Evolutionary conservation across 441 rosid species (phyloP).

Genomic region (Eruca vesicaria): DNA sequence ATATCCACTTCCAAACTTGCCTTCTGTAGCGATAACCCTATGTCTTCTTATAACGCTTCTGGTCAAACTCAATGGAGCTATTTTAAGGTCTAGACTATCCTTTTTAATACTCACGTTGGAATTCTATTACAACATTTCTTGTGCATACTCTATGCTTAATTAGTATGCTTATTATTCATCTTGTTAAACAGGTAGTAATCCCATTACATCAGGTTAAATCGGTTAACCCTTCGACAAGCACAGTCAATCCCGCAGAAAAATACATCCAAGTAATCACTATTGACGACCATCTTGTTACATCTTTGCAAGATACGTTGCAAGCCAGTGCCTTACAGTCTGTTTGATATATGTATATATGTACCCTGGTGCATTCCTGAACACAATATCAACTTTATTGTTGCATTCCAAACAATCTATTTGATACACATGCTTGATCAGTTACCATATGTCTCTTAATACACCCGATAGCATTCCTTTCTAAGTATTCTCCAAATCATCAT

Average conservation of each 20-base stretch:
- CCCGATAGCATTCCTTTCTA: constrained; percentile 8
- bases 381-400: background rate
- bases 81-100: no score
- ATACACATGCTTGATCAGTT: background rate
- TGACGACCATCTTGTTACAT: constrained; percentile 63
- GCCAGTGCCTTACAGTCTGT: constrained; percentile 39
- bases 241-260: constrained; percentile 72
- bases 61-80: no score
- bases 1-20: no score
- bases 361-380: constrained; percentile 15
- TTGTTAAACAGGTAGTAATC: constrained; percentile 79
- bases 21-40: no score
- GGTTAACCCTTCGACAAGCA: constrained; percentile 70
- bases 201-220: constrained; percentile 83
- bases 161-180: no score
- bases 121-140: no score
- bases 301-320: constrained; percentile 52
- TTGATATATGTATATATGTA: no score
- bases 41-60: no score
- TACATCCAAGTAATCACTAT: constrained; percentile 78
- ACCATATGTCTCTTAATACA: background rate
- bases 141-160: no score
- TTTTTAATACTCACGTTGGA: no score
- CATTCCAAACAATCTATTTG: background rate
- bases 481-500: background rate